Evolutionary conservation across 495 filamentous ascomycete genomes (phyloP).

Genomic region (Aspergillus coremiiformis): DNA sequence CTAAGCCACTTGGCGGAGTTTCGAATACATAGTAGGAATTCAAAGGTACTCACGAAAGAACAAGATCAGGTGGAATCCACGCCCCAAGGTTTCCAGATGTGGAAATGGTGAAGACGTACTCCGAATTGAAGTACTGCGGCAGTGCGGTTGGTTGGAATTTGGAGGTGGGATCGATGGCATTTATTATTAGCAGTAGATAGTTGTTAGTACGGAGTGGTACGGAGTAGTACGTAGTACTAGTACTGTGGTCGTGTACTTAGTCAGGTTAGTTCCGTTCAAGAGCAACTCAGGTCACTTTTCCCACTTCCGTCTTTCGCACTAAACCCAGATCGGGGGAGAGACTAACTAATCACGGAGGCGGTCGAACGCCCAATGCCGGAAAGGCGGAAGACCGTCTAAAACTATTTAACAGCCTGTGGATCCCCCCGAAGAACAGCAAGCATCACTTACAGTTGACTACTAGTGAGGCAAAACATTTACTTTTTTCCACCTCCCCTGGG

Average conservation of each 20-base stretch:
- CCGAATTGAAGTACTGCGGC: slow-evolving; percentile 4
- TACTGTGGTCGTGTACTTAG: too few relatives aligned
- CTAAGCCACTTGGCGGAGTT: neutral
- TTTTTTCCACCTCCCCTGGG: neutral
- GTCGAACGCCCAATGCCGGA: slow-evolving; percentile 1
- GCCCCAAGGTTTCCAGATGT: neutral
- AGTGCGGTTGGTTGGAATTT: neutral
- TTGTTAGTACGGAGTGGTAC: too few relatives aligned
- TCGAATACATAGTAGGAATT: neutral
- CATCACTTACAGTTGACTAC: neutral
- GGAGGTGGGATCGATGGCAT: slow-evolving; percentile 4
- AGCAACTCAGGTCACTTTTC: neutral
- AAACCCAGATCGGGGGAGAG: neutral
- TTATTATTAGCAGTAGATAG: slow-evolving; percentile 14
- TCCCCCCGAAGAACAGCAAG: neutral
- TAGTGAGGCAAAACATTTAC: neutral
- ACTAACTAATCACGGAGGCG: neutral
- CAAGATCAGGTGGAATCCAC: neutral
- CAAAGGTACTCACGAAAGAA: slow-evolving; percentile 10
- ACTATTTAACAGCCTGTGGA: neutral
- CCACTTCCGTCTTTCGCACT: neutral
- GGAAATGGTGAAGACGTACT: neutral
- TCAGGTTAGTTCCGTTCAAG: neutral
- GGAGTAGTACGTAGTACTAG: too few relatives aligned
- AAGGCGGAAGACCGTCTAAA: neutral